These are phyloP conservation scores for Marchantia paleacea DNA, from an alignment of 225 moss, liverwort and hornwort genomes.

Conservation along the genomic window DNA sequence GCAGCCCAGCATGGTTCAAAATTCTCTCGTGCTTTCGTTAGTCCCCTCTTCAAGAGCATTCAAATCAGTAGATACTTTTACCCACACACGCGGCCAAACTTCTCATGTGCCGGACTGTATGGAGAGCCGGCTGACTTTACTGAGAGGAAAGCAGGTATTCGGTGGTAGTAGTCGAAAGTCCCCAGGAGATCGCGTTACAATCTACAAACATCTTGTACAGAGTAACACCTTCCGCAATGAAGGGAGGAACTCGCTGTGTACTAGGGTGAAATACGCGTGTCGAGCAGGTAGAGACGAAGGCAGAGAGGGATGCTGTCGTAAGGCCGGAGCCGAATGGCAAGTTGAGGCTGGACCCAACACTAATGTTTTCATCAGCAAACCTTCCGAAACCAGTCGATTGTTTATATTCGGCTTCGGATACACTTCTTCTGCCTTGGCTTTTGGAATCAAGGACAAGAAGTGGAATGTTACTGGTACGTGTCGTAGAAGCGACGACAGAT, in stretches of 20 bases:
- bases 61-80: background rate
- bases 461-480: conserved; percentile 74
- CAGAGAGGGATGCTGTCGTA: background rate
- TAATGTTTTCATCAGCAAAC: background rate
- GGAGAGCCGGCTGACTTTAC: background rate
- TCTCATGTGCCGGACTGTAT: background rate
- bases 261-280: background rate
- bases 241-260: background rate
- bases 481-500: conserved; percentile 54
- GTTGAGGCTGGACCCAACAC: background rate
- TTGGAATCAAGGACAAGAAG: conserved; percentile 44
- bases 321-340: background rate
- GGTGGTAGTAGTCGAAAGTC: background rate
- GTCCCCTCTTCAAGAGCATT: background rate
- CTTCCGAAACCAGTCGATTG: conserved; percentile 16
- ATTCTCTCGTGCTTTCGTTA: background rate
- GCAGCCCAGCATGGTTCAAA: background rate
- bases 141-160: background rate
- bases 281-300: background rate
- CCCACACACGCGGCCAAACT: background rate
- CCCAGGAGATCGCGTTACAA: background rate
- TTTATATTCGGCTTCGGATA: conserved; percentile 87
- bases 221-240: background rate
- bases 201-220: background rate
- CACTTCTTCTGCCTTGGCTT: conserved; percentile 57